Percentiles rank a stretch among this genome's conserved stretches.
Evolutionary conservation across 495 filamentous ascomycete species (phyloP).

Genomic region (Paragyromitra xinjiangensis): DNA sequence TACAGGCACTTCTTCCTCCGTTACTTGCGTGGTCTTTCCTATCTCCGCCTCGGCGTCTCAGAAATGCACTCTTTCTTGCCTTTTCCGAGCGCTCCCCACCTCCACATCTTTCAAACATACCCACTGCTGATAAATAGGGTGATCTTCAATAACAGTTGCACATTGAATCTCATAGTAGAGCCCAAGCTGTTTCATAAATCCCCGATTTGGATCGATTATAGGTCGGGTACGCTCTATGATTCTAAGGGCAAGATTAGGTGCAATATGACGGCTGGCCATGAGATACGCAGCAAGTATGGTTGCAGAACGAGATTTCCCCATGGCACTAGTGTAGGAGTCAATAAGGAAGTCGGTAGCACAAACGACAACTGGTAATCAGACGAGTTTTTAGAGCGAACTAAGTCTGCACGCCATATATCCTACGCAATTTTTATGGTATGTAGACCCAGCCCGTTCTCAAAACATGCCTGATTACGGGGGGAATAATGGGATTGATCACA

Average conservation of each 20-base stretch:
- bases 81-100: constrained; percentile 74
- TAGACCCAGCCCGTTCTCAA: neutral
- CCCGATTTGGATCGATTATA: constrained; percentile 83
- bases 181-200: constrained; percentile 86
- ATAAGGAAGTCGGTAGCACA: constrained; percentile 27
- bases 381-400: neutral
- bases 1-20: constrained; percentile 58
- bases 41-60: constrained; percentile 71
- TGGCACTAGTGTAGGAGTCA: constrained; percentile 71
- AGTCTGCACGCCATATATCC: neutral
- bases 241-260: constrained; percentile 68
- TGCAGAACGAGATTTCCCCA: constrained; percentile 94
- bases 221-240: constrained; percentile 72
- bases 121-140: constrained; percentile 87
- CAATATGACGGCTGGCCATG: constrained; percentile 69
- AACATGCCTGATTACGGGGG: neutral
- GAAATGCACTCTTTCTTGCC: constrained; percentile 79
- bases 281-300: constrained; percentile 85
- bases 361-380: neutral
- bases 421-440: neutral
- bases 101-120: constrained; percentile 80
- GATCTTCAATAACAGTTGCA: constrained; percentile 65
- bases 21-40: constrained; percentile 48
- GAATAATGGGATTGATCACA: constrained; percentile 52
- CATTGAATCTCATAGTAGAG: constrained; percentile 85